Evolutionary conservation across 352 stramenopile genomes (phyloP).

Genomic region (Phytophthora pini): DNA sequence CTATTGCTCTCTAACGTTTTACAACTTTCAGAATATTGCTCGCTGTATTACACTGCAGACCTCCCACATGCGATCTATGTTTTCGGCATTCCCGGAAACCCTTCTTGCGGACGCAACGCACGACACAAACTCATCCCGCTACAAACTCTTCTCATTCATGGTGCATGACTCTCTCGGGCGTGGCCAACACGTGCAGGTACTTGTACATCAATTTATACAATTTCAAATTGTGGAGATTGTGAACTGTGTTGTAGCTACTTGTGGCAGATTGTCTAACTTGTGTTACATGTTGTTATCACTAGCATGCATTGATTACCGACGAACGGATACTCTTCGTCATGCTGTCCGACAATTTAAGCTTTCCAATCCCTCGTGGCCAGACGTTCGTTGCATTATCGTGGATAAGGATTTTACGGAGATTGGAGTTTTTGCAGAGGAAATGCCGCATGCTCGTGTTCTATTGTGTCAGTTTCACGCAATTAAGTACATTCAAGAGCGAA

Average conservation of each 20-base stretch:
- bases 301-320: constrained; percentile 15
- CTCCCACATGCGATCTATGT: neutral
- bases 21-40: neutral
- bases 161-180: constrained; percentile 10
- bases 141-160: constrained; percentile 31
- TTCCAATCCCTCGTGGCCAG: constrained; percentile 4
- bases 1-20: neutral
- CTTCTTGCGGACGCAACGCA: constrained; percentile 18
- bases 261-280: too few relatives aligned
- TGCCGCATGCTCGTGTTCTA: constrained; percentile 1
- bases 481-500: constrained; percentile 18
- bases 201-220: neutral
- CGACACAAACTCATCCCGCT: constrained; percentile 11
- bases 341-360: constrained; percentile 21
- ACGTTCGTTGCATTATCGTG: constrained; percentile 18
- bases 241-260: neutral
- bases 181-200: constrained; percentile 26
- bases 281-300: neutral
- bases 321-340: neutral
- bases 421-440: neutral
- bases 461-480: constrained; percentile 33
- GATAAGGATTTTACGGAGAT: constrained; percentile 39
- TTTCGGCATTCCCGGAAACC: neutral
- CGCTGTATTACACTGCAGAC: neutral
- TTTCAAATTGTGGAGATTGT: neutral